Evolutionary conservation across 1,139 yeast species (phyloP).

Genomic region (Trichomonascaceae sp.): DNA sequence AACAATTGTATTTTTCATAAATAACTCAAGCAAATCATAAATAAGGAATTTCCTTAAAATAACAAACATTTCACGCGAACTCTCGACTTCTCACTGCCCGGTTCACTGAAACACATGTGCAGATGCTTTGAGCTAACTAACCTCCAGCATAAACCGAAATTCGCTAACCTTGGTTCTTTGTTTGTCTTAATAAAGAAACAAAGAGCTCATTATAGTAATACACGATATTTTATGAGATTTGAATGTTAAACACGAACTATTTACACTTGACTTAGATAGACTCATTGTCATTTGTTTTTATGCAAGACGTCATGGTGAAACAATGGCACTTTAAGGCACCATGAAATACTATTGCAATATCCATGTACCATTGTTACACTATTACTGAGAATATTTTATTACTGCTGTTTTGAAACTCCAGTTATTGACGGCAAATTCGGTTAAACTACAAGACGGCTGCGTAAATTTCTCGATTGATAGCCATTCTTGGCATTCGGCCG

Average conservation of each 20-base stretch:
- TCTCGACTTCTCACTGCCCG: neutral
- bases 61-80: neutral
- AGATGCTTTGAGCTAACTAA: neutral
- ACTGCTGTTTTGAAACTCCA: neutral
- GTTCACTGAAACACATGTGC: neutral
- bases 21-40: too few species aligned
- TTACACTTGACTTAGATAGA: too few species aligned
- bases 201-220: neutral
- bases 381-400: neutral
- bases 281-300: neutral
- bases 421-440: neutral
- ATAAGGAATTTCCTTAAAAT: neutral
- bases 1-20: too few species aligned
- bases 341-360: too few species aligned
- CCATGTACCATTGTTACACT: neutral
- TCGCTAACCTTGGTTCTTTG: neutral
- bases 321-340: neutral
- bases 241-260: neutral
- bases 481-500: neutral
- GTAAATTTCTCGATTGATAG: neutral
- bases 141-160: neutral
- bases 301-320: neutral
- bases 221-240: neutral
- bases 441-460: neutral
- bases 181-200: neutral